Evolutionary conservation across 2,329 filamentous ascomycete genomes (phyloP).

Genomic region (Epichloe festucae): DNA sequence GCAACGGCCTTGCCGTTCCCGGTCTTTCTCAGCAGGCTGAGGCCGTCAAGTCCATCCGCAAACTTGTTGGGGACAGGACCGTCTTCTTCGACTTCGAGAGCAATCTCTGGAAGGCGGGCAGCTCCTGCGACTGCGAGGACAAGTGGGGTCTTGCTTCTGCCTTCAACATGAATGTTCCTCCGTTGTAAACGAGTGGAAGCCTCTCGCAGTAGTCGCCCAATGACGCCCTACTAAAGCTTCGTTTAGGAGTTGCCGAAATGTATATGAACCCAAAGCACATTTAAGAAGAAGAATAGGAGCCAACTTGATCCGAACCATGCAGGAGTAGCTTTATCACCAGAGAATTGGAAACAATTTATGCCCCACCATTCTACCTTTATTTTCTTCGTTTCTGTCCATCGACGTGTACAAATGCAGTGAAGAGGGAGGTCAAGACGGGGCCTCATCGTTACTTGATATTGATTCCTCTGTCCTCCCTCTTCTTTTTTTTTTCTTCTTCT

Average conservation of each 20-base stretch:
- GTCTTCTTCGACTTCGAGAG: constrained; percentile 74
- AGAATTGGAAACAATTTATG: background rate
- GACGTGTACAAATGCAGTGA: background rate
- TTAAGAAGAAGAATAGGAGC: constrained; percentile 3
- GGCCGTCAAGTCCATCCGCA: constrained; percentile 60
- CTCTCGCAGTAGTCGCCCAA: background rate
- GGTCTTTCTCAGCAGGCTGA: constrained; percentile 51
- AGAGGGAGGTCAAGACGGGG: background rate
- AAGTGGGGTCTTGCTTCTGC: constrained; percentile 50
- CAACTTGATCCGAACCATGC: constrained; percentile 11
- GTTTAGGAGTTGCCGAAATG: constrained; percentile 11
- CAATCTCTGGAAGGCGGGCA: constrained; percentile 69
- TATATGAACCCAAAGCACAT: constrained; percentile 13
- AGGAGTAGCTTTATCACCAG: background rate
- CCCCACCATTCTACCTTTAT: background rate
- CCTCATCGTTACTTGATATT: background rate
- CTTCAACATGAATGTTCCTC: constrained; percentile 2
- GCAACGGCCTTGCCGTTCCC: constrained; percentile 63
- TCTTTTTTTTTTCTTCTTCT: background rate
- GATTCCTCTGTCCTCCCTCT: background rate
- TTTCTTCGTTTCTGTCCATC: background rate
- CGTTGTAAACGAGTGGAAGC: background rate
- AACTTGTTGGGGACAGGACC: constrained; percentile 50
- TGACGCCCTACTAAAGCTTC: background rate
- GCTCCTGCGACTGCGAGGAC: constrained; percentile 62